phyloP scores from a whole-genome alignment of 306 rosid genomes.

The Canavalia gladiata region DNA sequence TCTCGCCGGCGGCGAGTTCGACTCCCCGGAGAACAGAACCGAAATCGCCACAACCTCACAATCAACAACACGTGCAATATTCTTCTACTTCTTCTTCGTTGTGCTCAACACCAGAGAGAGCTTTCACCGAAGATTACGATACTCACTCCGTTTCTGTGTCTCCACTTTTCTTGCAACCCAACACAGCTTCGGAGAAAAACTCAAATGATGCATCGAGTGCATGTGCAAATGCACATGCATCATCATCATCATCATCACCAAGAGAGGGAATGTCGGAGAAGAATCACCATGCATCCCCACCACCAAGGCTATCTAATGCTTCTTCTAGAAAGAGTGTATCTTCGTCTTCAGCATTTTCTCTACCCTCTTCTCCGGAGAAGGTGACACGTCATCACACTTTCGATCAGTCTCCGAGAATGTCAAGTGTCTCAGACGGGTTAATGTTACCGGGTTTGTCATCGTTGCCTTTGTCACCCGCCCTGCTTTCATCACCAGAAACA shows the following conservation, averaged over 20 bases:
- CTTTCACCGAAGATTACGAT: constrained; percentile 7
- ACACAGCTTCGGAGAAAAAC: constrained; percentile 20
- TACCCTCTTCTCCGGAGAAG: constrained; percentile 62
- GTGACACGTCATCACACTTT: constrained; percentile 36
- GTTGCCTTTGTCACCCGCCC: constrained; percentile 50
- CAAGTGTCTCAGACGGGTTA: constrained; percentile 52
- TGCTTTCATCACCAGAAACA: constrained; percentile 57
- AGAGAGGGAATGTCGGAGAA: constrained; percentile 29
- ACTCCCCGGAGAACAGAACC: constrained; percentile 59
- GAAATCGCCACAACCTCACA: constrained; percentile 65
- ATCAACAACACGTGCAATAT: constrained; percentile 41
- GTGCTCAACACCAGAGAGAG: constrained; percentile 52
- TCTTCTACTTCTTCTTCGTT: constrained; percentile 32
- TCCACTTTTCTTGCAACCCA: constrained; percentile 31
- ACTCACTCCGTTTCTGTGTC: constrained; percentile 38
- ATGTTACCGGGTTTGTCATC: constrained; percentile 51
- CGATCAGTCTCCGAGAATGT: constrained; percentile 62
- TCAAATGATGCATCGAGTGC: neutral
- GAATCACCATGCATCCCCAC: constrained; percentile 13
- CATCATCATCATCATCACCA: constrained; percentile 33
- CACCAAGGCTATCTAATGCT: constrained; percentile 51
- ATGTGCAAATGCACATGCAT: constrained; percentile 10
- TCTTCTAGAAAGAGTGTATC: constrained; percentile 35
- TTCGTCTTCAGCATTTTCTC: constrained; percentile 57
- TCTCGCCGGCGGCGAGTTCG: constrained; percentile 56